A percentile compares a stretch with the other conserved stretches of the same genome.
These are phyloP conservation scores for Candida nanaspora DNA, from an alignment of 805 yeast species.

Conservation along the genomic window DNA sequence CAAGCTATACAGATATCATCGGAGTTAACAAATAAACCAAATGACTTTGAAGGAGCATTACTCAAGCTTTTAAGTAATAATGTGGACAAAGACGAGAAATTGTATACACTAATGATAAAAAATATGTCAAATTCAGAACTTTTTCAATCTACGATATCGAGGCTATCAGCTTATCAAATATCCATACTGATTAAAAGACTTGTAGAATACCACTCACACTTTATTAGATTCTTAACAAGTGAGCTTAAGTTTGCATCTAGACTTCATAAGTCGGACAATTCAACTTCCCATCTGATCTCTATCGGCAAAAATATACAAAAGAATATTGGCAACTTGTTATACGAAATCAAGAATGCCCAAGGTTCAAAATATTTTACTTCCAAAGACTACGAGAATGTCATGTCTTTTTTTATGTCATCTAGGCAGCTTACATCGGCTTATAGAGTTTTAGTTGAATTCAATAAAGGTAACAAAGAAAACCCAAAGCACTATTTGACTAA, in stretches of 20 bases:
- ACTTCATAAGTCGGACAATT: background rate
- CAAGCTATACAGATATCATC: too few species aligned
- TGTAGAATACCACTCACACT: constrained; percentile 4
- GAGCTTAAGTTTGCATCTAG: constrained; percentile 17
- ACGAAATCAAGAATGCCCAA: too few species aligned
- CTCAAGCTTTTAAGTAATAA: too few species aligned
- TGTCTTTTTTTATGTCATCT: constrained; percentile 13
- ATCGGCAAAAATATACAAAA: too few species aligned
- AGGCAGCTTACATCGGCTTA: constrained; percentile 14
- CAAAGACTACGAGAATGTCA: constrained; percentile 19
- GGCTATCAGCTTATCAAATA: constrained; percentile 8
- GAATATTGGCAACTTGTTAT: too few species aligned
- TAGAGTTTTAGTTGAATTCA: constrained; percentile 11
- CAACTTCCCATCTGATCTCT: too few species aligned
- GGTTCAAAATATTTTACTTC: background rate
- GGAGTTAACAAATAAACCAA: too few species aligned
- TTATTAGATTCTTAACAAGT: constrained; percentile 5
- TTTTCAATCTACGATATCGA: background rate
- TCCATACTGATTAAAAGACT: constrained; percentile 14
- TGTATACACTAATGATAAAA: too few species aligned
- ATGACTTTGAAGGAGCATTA: too few species aligned
- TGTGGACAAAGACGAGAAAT: background rate
- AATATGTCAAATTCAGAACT: too few species aligned
- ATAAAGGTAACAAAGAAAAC: constrained; percentile 3
- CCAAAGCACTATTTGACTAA: constrained; percentile 11